phyloP scores from a whole-genome alignment of 1,139 yeast species.

The Candida neerlandica region DNA sequence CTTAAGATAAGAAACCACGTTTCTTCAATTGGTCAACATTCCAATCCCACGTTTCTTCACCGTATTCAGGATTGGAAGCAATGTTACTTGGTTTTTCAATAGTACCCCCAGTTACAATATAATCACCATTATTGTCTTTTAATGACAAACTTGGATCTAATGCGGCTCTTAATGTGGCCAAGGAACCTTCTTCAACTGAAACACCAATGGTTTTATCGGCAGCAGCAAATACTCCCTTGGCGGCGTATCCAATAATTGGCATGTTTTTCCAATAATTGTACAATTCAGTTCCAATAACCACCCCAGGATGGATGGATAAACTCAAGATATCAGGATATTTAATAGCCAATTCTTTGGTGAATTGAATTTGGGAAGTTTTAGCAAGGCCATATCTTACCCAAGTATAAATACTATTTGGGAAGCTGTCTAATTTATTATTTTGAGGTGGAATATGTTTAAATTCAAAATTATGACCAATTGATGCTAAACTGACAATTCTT shows the following conservation, averaged over 20 bases:
- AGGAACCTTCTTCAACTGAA: constrained; percentile 37
- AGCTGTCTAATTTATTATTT: constrained; percentile 22
- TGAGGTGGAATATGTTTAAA: constrained; percentile 28
- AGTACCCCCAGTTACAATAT: constrained; percentile 38
- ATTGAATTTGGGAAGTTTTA: constrained; percentile 37
- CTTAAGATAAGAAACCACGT: constrained; percentile 21
- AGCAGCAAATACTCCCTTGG: constrained; percentile 18
- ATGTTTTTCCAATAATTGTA: constrained; percentile 34
- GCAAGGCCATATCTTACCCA: constrained; percentile 42
- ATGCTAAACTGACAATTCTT: constrained; percentile 36
- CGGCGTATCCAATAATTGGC: constrained; percentile 23
- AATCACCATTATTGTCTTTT: constrained; percentile 36
- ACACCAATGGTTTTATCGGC: constrained; percentile 27
- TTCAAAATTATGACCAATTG: constrained; percentile 36
- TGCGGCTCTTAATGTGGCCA: constrained; percentile 38
- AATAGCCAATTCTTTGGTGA: constrained; percentile 28
- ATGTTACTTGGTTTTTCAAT: constrained; percentile 26
- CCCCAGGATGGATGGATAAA: constrained; percentile 45
- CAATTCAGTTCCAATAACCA: constrained; percentile 38
- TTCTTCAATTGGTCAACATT: constrained; percentile 27
- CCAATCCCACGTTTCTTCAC: constrained; percentile 35
- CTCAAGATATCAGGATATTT: constrained; percentile 35
- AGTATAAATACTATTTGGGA: constrained; percentile 28
- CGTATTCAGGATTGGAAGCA: constrained; percentile 26
- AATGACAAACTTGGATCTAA: constrained; percentile 30